Evolutionary conservation across 2,329 filamentous ascomycete genomes (phyloP).

Genomic region (Colletotrichum sp.): DNA sequence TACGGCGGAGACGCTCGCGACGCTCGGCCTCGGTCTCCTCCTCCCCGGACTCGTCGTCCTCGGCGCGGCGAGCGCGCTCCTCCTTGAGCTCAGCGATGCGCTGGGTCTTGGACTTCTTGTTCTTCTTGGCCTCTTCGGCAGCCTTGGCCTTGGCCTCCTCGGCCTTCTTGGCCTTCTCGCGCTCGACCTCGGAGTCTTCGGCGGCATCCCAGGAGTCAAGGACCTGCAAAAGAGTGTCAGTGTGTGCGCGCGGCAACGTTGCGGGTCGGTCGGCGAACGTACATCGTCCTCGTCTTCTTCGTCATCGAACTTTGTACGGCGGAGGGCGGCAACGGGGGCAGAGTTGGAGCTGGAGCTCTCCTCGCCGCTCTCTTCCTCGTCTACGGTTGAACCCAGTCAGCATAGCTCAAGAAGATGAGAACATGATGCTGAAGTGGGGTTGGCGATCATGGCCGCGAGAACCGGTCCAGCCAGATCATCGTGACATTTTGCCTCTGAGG

Average conservation of each 20-base stretch:
- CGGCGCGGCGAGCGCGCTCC: conserved; percentile 58
- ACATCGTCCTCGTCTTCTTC: conserved; percentile 89
- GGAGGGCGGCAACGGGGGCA: conserved; percentile 41
- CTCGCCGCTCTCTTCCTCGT: conserved; percentile 44
- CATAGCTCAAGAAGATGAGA: neutral
- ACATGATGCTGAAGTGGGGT: neutral
- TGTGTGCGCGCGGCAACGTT: neutral
- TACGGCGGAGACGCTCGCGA: conserved; percentile 75
- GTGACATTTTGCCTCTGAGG: conserved; percentile 16
- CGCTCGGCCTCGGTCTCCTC: conserved; percentile 76
- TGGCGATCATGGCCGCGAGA: neutral
- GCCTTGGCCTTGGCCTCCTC: conserved; percentile 87
- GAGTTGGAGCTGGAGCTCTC: conserved; percentile 39
- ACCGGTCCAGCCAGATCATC: neutral
- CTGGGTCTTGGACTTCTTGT: conserved; percentile 88
- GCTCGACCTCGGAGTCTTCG: conserved; percentile 95
- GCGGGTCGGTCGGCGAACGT: conserved; percentile 34
- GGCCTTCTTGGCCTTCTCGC: conserved; percentile 90
- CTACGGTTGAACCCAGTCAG: conserved; percentile 26
- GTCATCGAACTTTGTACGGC: conserved; percentile 78
- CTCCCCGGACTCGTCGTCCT: conserved; percentile 47
- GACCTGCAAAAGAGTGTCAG: conserved; percentile 60
- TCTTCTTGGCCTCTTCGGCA: conserved; percentile 84
- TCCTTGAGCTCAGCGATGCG: conserved; percentile 82
- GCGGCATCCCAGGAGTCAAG: conserved; percentile 97